Conservation (phyloP, 768 basidiomycete genomes). For the Amanita thiersii region DNA sequence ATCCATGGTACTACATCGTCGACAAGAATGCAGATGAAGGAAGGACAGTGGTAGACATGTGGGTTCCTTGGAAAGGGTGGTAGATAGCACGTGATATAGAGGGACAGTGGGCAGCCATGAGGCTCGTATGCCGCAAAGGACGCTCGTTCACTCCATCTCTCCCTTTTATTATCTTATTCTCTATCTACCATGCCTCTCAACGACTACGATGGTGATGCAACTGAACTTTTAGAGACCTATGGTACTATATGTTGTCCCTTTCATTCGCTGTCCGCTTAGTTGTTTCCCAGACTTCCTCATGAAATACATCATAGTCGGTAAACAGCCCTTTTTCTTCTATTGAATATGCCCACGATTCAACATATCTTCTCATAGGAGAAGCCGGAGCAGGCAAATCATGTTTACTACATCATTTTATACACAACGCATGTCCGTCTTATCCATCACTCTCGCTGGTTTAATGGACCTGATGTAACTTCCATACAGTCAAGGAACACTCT, state of each 20-base stretch:
- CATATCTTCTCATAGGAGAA: conserved; percentile 52
- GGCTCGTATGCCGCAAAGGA: background rate
- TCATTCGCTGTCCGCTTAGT: conserved; percentile 11
- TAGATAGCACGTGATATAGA: conserved; percentile 20
- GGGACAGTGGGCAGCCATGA: background rate
- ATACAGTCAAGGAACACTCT: conserved; percentile 88
- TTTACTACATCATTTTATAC: conserved; percentile 91
- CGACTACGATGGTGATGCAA: conserved; percentile 75
- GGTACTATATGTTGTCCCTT: conserved; percentile 36
- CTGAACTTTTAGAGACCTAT: conserved; percentile 91
- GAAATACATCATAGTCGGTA: conserved; percentile 97
- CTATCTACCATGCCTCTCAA: conserved; percentile 42
- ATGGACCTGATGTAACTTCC: conserved; percentile 7
- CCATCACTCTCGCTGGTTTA: conserved; percentile 5
- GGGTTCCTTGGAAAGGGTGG: conserved; percentile 93
- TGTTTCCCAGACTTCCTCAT: conserved; percentile 80
- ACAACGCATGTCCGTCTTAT: conserved; percentile 78
- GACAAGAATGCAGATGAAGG: conserved; percentile 49
- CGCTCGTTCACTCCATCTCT: background rate
- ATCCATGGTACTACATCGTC: conserved; percentile 81
- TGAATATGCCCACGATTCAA: conserved; percentile 7
- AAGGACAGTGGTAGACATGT: conserved; percentile 63
- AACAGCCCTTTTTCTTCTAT: conserved; percentile 14
- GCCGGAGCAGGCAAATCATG: conserved; percentile 98
- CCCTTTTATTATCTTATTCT: conserved; percentile 14